Conservation (phyloP, 2,329 filamentous ascomycete species). For the Alternaria panax region DNA sequence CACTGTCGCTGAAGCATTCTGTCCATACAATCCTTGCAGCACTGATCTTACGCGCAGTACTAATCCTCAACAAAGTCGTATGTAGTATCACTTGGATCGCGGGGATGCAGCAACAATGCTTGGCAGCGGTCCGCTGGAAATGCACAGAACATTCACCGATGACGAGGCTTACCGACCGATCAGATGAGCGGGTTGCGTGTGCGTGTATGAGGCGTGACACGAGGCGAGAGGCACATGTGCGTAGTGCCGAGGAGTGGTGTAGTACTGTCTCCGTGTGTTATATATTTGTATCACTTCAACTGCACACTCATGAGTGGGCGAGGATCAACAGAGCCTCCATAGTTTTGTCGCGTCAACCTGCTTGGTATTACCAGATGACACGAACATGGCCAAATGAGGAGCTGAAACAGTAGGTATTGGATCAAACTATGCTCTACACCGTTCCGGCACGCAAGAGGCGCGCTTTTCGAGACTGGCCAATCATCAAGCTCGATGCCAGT, state of each 20-base stretch:
- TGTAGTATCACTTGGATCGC: slow-evolving; percentile 9
- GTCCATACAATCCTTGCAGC: slow-evolving; percentile 8
- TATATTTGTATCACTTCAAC: background rate
- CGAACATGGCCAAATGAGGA: background rate
- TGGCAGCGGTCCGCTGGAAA: slow-evolving; percentile 21
- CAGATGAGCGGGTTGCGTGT: slow-evolving; percentile 1
- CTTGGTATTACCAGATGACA: background rate
- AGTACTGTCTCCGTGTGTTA: background rate
- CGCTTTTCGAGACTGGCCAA: background rate
- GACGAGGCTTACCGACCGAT: slow-evolving; percentile 4
- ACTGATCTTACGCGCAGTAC: slow-evolving; percentile 6
- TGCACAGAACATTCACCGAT: slow-evolving; percentile 25
- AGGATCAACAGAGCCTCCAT: background rate
- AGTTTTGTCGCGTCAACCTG: background rate
- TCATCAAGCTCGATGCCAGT: background rate
- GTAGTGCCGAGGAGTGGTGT: background rate
- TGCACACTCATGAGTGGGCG: background rate
- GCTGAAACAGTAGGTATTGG: background rate
- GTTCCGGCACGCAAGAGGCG: background rate
- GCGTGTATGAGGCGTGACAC: slow-evolving; percentile 1
- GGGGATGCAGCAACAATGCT: slow-evolving; percentile 9
- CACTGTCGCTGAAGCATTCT: background rate
- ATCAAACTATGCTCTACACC: background rate
- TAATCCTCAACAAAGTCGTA: slow-evolving; percentile 9
- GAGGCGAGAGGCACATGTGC: background rate